A percentile compares a stretch with the other conserved stretches of the same genome.
phyloP scores from a whole-genome alignment of 441 rosid species.

The Populus hybrid region DNA sequence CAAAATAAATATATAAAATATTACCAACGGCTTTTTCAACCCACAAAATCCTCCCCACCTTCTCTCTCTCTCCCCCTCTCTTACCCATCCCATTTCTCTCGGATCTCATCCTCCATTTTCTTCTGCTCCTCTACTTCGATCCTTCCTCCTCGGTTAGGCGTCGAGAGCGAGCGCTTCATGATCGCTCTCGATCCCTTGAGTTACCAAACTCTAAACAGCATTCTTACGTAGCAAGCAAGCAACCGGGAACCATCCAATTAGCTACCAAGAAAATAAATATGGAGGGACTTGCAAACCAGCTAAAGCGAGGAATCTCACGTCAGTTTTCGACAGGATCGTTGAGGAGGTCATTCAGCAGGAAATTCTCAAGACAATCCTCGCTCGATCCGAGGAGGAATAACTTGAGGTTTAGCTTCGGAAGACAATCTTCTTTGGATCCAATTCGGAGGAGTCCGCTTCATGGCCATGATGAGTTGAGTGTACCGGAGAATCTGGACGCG shows the following conservation, averaged over 20 bases:
- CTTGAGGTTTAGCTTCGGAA: conserved; percentile 71
- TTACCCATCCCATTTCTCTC: too few species aligned
- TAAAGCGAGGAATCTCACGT: conserved; percentile 79
- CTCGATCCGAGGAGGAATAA: conserved; percentile 78
- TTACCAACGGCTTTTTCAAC: too few species aligned
- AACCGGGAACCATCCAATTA: background rate
- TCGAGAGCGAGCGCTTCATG: background rate
- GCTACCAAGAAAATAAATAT: conserved; percentile 13
- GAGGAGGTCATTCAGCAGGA: conserved; percentile 52
- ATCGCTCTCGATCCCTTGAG: too few species aligned
- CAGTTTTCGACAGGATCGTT: conserved; percentile 80
- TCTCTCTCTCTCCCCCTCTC: background rate
- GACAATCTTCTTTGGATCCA: conserved; percentile 86
- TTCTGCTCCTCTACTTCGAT: too few species aligned
- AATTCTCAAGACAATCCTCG: conserved; percentile 60
- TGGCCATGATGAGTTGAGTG: conserved; percentile 47
- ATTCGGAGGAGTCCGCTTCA: conserved; percentile 49
- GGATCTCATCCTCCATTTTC: too few species aligned
- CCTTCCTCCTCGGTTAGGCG: too few species aligned
- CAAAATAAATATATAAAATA: background rate
- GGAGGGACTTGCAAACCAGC: conserved; percentile 53
- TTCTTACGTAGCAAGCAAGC: background rate
- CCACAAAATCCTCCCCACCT: background rate
- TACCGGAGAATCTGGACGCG: conserved; percentile 85
- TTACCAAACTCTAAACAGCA: background rate